phyloP scores from a whole-genome alignment of 2,329 filamentous ascomycete genomes.

The Nemania serpens region DNA sequence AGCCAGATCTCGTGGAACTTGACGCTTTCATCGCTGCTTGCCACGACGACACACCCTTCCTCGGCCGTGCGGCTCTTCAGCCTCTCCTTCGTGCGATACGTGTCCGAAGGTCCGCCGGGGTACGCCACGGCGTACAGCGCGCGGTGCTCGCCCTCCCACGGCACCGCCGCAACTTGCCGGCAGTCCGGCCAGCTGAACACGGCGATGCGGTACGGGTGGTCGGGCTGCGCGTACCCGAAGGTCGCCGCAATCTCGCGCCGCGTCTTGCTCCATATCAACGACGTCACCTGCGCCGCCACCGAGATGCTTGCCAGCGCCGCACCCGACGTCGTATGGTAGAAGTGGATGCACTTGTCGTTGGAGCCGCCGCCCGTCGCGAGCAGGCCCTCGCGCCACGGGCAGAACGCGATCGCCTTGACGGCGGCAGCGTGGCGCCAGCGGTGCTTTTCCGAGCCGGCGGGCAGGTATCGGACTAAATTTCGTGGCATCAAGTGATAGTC shows the following conservation, averaged over 20 bases:
- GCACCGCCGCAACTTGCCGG: constrained; percentile 80
- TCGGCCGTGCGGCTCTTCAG: constrained; percentile 56
- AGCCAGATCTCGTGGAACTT: constrained; percentile 96
- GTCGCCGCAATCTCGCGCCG: constrained; percentile 88
- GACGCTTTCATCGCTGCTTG: constrained; percentile 87
- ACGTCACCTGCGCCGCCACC: constrained; percentile 91
- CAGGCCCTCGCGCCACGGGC: constrained; percentile 87
- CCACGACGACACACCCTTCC: constrained; percentile 88
- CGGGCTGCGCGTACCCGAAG: constrained; percentile 90
- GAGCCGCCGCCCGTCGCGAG: constrained; percentile 91
- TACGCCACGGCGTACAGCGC: constrained; percentile 90
- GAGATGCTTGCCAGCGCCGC: constrained; percentile 86
- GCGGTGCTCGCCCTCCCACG: constrained; percentile 78
- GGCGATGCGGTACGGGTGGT: constrained; percentile 86
- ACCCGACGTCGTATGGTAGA: constrained; percentile 86
- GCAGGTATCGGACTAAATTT: constrained; percentile 52
- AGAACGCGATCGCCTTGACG: constrained; percentile 96
- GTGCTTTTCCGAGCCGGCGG: constrained; percentile 65
- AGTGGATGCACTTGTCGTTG: constrained; percentile 94
- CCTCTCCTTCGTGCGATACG: constrained; percentile 57
- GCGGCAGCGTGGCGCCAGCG: constrained; percentile 82
- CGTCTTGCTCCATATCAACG: constrained; percentile 85
- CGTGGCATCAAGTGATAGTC: constrained; percentile 24
- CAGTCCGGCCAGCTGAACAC: constrained; percentile 96
- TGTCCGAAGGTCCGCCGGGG: constrained; percentile 55